Evolutionary conservation across 2,329 filamentous ascomycete genomes (phyloP).

Genomic region (Setomelanomma holmii): DNA sequence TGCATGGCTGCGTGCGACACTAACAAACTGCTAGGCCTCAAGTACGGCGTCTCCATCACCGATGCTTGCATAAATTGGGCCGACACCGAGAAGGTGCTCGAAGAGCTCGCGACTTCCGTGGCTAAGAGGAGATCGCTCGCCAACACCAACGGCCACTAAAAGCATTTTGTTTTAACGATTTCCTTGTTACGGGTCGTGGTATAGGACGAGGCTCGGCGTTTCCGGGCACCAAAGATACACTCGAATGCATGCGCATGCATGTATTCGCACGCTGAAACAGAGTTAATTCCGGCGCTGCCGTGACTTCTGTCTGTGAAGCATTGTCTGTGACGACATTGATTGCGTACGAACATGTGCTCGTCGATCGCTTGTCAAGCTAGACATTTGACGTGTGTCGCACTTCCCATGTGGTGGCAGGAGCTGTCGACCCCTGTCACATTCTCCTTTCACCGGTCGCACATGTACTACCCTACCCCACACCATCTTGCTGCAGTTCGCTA

Average conservation of each 20-base stretch:
- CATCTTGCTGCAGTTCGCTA: background rate
- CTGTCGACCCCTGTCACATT: background rate
- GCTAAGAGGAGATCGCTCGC: conserved; percentile 69
- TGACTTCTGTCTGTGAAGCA: background rate
- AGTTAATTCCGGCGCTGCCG: background rate
- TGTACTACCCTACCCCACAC: background rate
- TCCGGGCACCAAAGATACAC: conserved; percentile 1
- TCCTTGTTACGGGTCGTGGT: background rate
- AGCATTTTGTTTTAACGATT: conserved; percentile 8
- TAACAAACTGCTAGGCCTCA: conserved; percentile 64
- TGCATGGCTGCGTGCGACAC: background rate
- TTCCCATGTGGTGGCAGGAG: background rate
- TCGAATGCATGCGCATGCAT: background rate
- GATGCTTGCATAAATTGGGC: conserved; percentile 97
- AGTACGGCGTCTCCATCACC: conserved; percentile 96
- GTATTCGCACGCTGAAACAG: background rate
- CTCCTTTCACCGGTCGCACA: background rate
- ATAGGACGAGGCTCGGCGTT: conserved; percentile 3
- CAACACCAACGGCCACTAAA: conserved; percentile 39
- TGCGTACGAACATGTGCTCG: background rate
- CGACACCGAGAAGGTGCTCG: conserved; percentile 81
- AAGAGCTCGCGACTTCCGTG: conserved; percentile 79
- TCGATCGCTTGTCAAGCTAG: background rate
- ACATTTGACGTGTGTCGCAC: background rate
- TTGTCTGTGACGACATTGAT: background rate